Conservation (phyloP, 352 stramenopile genomes). For the Pythium dissotocum region DNA sequence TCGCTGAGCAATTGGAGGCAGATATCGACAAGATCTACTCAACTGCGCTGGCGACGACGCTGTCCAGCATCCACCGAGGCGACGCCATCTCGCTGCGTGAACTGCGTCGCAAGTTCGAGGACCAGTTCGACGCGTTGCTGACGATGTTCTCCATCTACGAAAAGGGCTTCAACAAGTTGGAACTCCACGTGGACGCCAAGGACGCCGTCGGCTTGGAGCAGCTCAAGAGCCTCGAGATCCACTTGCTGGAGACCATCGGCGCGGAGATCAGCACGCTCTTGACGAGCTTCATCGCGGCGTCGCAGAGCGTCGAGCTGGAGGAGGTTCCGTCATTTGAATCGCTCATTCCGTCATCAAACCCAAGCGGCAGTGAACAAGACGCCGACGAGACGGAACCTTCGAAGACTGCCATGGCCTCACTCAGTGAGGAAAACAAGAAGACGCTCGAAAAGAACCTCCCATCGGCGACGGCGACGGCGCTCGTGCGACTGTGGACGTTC, state of each 20-base stretch:
- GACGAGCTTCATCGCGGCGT: constrained; percentile 67
- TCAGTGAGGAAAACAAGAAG: constrained; percentile 72
- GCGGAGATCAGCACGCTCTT: constrained; percentile 53
- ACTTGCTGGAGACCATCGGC: constrained; percentile 54
- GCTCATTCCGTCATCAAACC: constrained; percentile 11
- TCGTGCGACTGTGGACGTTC: constrained; percentile 74
- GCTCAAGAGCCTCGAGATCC: constrained; percentile 49
- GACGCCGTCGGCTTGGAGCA: constrained; percentile 41
- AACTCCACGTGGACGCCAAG: constrained; percentile 55
- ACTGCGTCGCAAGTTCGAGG: constrained; percentile 72
- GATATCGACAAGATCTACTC: constrained; percentile 59
- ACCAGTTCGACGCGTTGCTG: constrained; percentile 67
- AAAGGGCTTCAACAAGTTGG: constrained; percentile 74
- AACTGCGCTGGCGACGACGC: constrained; percentile 41
- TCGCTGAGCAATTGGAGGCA: constrained; percentile 46
- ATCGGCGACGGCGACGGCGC: constrained; percentile 42
- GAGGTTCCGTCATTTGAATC: constrained; percentile 40
- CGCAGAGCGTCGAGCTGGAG: constrained; percentile 61
- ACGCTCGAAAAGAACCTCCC: constrained; percentile 57
- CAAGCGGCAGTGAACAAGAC: constrained; percentile 2
- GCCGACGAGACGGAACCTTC: constrained; percentile 11
- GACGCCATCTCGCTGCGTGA: constrained; percentile 73
- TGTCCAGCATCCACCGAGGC: constrained; percentile 70
- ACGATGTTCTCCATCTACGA: constrained; percentile 52
- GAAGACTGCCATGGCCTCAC: constrained; percentile 25